phyloP scores from a whole-genome alignment of 2,329 filamentous ascomycete species.

The Pseudocercospora fijiensis region DNA sequence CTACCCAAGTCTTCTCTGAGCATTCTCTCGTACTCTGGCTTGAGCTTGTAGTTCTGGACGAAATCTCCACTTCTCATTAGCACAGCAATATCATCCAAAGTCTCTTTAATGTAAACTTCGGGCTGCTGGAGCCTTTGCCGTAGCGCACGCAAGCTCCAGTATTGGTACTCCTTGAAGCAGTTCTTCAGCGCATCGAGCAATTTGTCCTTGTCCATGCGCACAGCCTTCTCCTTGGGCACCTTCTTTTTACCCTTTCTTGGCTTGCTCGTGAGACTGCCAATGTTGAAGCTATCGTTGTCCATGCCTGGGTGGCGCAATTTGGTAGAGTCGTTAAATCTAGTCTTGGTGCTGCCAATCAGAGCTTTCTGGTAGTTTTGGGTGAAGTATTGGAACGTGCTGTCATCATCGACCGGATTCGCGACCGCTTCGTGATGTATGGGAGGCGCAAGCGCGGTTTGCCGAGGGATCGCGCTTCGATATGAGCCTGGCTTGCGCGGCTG shows the following conservation, averaged over 20 bases:
- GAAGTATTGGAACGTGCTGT: constrained; percentile 61
- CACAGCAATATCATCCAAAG: constrained; percentile 76
- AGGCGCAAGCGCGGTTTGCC: constrained; percentile 74
- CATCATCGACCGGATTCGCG: constrained; percentile 66
- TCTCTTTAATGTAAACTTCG: constrained; percentile 86
- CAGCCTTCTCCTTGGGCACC: constrained; percentile 69
- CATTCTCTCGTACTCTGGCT: constrained; percentile 63
- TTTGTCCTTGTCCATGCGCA: constrained; percentile 84
- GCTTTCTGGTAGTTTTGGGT: constrained; percentile 28
- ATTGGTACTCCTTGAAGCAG: constrained; percentile 81
- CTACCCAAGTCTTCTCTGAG: constrained; percentile 54
- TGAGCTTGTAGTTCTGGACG: constrained; percentile 81
- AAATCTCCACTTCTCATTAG: constrained; percentile 81
- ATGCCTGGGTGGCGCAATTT: constrained; percentile 19
- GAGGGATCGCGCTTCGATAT: constrained; percentile 48
- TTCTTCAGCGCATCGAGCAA: constrained; percentile 81
- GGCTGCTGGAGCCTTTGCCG: constrained; percentile 78
- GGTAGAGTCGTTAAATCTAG: constrained; percentile 44
- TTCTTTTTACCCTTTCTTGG: constrained; percentile 44
- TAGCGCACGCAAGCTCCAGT: constrained; percentile 90
- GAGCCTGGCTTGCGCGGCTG: constrained; percentile 28
- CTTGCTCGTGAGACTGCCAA: constrained; percentile 37
- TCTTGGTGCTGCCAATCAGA: constrained; percentile 49
- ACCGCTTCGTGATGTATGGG: constrained; percentile 74
- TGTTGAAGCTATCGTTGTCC: constrained; percentile 38